phyloP scores from a whole-genome alignment of 768 basidiomycete species.

The Kwoniella newhampshirensis region DNA sequence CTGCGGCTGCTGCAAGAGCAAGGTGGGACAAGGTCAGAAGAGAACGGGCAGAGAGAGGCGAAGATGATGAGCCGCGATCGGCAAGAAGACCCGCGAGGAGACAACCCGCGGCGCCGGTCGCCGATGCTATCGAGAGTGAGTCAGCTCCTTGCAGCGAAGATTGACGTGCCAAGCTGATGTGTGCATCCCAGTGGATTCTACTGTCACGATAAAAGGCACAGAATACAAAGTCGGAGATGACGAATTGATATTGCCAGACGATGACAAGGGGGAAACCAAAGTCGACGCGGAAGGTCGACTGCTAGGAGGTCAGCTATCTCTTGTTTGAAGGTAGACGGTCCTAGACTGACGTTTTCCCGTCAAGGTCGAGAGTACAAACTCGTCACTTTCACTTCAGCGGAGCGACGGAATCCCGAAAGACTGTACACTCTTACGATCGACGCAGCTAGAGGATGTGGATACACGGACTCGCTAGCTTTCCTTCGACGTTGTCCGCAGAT shows the following conservation, averaged over 20 bases:
- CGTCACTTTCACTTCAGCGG: constrained; percentile 79
- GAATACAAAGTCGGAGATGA: constrained; percentile 80
- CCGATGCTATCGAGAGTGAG: constrained; percentile 21
- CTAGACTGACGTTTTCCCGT: not conserved
- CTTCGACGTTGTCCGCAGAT: constrained; percentile 88
- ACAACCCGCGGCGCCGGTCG: constrained; percentile 15
- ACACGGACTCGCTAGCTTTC: constrained; percentile 96
- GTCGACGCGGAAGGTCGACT: constrained; percentile 81
- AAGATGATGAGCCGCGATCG: constrained; percentile 41
- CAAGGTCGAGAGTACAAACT: constrained; percentile 85
- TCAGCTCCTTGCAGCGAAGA: not conserved
- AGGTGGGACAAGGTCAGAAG: constrained; percentile 54
- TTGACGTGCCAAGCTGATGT: not conserved
- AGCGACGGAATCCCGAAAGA: constrained; percentile 71
- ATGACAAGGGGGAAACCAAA: constrained; percentile 86
- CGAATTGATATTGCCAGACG: constrained; percentile 78
- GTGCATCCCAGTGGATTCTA: constrained; percentile 24
- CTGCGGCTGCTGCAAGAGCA: constrained; percentile 47
- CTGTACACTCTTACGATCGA: constrained; percentile 97
- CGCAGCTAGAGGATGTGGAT: constrained; percentile 91
- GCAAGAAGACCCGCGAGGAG: constrained; percentile 22
- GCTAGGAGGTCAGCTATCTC: constrained; percentile 66
- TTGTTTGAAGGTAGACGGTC: constrained; percentile 8
- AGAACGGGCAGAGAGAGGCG: constrained; percentile 51
- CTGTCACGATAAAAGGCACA: constrained; percentile 62